These are phyloP conservation scores for Sanghuangporus sanghuang DNA, from an alignment of 1,284 basidiomycete genomes.

Conservation along the genomic window DNA sequence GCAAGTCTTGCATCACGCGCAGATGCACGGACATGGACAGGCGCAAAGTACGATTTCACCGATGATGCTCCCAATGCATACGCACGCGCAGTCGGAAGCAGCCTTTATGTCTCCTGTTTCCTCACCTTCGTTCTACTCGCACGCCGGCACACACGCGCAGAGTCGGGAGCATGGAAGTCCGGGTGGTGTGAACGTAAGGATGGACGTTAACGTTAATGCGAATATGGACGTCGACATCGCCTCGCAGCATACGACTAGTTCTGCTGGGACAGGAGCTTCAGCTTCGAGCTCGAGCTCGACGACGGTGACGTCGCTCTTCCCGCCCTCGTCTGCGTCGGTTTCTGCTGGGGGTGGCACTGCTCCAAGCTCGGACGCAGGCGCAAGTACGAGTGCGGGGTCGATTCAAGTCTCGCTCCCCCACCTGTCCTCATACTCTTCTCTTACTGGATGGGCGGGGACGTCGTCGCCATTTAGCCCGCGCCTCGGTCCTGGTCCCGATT, in stretches of 20 bases:
- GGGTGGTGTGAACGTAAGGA: neutral
- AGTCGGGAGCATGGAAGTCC: neutral
- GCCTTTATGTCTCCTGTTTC: neutral
- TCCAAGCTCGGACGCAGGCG: neutral
- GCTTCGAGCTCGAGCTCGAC: neutral
- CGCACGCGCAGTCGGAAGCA: neutral
- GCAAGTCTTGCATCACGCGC: neutral
- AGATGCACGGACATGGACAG: neutral
- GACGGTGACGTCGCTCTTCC: neutral
- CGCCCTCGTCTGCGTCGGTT: neutral
- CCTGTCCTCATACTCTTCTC: slow-evolving; percentile 15
- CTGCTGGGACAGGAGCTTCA: neutral
- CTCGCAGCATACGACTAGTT: neutral
- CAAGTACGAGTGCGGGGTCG: neutral
- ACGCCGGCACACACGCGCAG: neutral
- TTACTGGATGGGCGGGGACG: slow-evolving; percentile 14
- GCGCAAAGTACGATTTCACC: neutral
- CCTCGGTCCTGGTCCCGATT: neutral
- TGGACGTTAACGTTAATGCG: neutral
- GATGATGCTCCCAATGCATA: neutral
- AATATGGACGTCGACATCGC: neutral
- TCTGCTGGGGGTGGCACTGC: neutral
- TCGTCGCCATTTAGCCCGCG: neutral
- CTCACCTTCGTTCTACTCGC: neutral
- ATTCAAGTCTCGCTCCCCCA: neutral